Conservation (phyloP, 2,329 filamentous ascomycete species). For the Periconia sp. region DNA sequence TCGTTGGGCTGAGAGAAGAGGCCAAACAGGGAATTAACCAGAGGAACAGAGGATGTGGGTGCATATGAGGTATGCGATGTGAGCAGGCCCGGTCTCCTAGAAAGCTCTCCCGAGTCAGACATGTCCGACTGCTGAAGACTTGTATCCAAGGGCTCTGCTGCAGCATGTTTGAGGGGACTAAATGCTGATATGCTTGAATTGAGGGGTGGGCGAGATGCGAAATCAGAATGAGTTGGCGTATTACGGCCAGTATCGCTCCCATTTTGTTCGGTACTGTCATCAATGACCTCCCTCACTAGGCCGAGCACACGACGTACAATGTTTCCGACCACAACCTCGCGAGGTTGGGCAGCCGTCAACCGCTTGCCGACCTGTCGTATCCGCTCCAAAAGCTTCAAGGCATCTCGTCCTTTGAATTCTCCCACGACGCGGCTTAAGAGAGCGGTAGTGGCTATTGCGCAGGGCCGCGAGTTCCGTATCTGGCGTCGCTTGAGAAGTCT, state of each 20-base stretch:
- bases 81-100: slow-evolving; percentile 65
- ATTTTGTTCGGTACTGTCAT: slow-evolving; percentile 75
- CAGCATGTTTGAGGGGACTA: slow-evolving; percentile 54
- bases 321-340: slow-evolving; percentile 92
- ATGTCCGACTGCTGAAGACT: slow-evolving; percentile 35
- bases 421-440: slow-evolving; percentile 87
- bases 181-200: slow-evolving; percentile 54
- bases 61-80: slow-evolving; percentile 69
- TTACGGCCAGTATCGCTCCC: slow-evolving; percentile 67
- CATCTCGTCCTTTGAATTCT: slow-evolving; percentile 77
- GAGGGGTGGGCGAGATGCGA: slow-evolving; percentile 43
- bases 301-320: slow-evolving; percentile 89
- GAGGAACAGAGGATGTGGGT: slow-evolving; percentile 56
- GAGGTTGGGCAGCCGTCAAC: slow-evolving; percentile 82
- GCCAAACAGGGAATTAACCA: slow-evolving; percentile 81
- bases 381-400: slow-evolving; percentile 77
- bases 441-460: slow-evolving; percentile 88
- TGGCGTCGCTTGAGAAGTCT: slow-evolving; percentile 90
- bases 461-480: slow-evolving; percentile 85
- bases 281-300: slow-evolving; percentile 88
- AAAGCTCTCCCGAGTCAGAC: slow-evolving; percentile 43
- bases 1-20: slow-evolving; percentile 75
- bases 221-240: slow-evolving; percentile 41
- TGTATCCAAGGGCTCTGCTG: slow-evolving; percentile 41
- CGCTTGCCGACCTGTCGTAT: slow-evolving; percentile 79